Evolutionary conservation across 2,329 filamentous ascomycete genomes (phyloP).

Genomic region (Cladosporium cucumerinum): DNA sequence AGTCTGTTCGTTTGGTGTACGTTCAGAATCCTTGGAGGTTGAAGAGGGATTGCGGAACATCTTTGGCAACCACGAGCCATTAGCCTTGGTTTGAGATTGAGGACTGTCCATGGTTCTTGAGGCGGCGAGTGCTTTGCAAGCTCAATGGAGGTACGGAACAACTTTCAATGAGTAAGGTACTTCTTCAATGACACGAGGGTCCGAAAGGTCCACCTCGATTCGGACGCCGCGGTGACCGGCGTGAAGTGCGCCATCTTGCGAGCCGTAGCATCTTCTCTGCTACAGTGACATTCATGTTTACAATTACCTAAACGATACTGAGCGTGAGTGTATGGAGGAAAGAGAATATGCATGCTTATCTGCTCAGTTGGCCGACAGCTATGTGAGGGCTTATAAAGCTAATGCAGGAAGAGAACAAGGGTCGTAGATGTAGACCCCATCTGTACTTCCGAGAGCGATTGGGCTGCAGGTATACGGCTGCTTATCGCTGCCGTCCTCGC

Average conservation of each 20-base stretch:
- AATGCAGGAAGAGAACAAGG: constrained; percentile 1
- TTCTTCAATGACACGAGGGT: background rate
- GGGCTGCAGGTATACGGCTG: background rate
- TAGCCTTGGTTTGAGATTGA: background rate
- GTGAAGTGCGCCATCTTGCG: background rate
- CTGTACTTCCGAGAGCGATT: background rate
- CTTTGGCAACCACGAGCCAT: background rate
- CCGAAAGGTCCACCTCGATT: background rate
- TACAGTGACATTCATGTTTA: background rate
- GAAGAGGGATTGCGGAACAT: background rate
- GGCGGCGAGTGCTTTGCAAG: background rate
- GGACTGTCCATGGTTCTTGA: background rate
- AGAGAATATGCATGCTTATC: constrained; percentile 6
- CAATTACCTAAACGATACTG: constrained; percentile 18
- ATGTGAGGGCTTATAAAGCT: background rate
- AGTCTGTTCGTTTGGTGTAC: constrained; percentile 40
- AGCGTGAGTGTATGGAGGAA: background rate
- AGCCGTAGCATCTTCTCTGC: background rate
- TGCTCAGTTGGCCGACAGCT: constrained; percentile 4
- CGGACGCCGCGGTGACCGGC: background rate
- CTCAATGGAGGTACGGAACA: background rate
- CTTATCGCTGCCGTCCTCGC: background rate
- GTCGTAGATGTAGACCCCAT: background rate
- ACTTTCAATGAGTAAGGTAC: background rate
- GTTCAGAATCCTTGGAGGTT: background rate